A percentile compares a stretch with the other conserved stretches of the same genome.
Conservation (phyloP, 2,329 filamentous ascomycete species). For the Xylariaceae sp. region DNA sequence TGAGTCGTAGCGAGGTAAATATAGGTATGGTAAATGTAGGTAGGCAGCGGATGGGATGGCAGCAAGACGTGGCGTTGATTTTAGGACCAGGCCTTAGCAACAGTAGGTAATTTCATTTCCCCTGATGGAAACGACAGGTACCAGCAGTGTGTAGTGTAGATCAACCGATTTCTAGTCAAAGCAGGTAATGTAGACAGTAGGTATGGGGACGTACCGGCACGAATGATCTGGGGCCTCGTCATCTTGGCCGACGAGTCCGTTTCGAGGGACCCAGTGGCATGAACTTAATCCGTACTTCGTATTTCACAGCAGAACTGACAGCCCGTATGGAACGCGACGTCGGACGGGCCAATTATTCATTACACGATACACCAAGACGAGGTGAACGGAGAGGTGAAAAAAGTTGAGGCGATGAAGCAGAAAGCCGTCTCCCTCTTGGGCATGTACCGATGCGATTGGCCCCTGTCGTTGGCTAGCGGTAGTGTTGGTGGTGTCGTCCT, state of each 20-base stretch:
- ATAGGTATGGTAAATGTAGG: neutral
- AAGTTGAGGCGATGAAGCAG: conserved; percentile 1
- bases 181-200: neutral
- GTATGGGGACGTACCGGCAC: conserved; percentile 49
- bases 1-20: neutral
- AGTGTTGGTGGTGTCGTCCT: neutral
- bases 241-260: conserved; percentile 40
- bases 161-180: conserved; percentile 16
- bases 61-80: neutral
- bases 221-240: conserved; percentile 57
- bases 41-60: conserved; percentile 9
- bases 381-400: neutral
- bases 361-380: conserved; percentile 4
- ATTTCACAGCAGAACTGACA: conserved; percentile 15
- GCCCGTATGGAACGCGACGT: conserved; percentile 7
- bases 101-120: conserved; percentile 25
- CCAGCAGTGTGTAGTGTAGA: neutral
- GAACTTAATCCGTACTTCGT: conserved; percentile 22
- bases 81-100: neutral
- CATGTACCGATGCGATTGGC: conserved; percentile 5
- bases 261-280: conserved; percentile 27
- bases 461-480: conserved; percentile 13
- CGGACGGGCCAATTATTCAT: conserved; percentile 18
- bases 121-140: conserved; percentile 10
- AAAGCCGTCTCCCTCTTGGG: conserved; percentile 9